Evolutionary conservation across 495 filamentous ascomycete species (phyloP).

Genomic region (Immersiella caudata): DNA sequence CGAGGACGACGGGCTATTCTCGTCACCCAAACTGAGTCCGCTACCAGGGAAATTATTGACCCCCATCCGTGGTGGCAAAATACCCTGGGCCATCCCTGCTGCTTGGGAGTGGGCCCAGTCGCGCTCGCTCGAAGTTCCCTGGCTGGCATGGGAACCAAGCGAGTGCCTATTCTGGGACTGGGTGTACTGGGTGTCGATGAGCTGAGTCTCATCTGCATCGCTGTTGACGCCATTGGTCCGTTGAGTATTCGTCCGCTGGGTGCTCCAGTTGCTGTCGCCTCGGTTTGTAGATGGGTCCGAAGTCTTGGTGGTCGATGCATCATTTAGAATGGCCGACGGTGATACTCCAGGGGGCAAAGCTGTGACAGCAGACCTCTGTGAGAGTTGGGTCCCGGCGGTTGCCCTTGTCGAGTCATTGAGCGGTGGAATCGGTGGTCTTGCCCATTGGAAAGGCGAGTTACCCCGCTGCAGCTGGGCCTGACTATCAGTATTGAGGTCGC

Average conservation of each 20-base stretch:
- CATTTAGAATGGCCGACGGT: constrained; percentile 74
- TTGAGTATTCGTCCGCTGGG: constrained; percentile 64
- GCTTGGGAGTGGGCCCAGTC: constrained; percentile 57
- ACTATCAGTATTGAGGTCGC: constrained; percentile 58
- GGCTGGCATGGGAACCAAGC: constrained; percentile 18
- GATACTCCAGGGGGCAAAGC: constrained; percentile 76
- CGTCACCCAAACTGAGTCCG: constrained; percentile 8
- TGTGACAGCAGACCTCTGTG: constrained; percentile 74
- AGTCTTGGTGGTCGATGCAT: constrained; percentile 86
- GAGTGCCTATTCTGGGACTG: constrained; percentile 41
- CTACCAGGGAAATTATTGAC: constrained; percentile 1
- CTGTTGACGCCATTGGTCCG: constrained; percentile 56
- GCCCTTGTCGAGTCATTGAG: constrained; percentile 37
- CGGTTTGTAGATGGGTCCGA: constrained; percentile 67
- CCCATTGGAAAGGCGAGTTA: constrained; percentile 36
- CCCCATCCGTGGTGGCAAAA: constrained; percentile 33
- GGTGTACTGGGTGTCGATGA: constrained; percentile 70
- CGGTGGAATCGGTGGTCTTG: constrained; percentile 19
- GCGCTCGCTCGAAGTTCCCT: constrained; percentile 42
- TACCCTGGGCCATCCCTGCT: constrained; percentile 48
- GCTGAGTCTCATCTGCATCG: constrained; percentile 48
- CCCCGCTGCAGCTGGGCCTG: constrained; percentile 40
- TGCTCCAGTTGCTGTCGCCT: constrained; percentile 56
- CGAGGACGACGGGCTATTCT: constrained; percentile 37
- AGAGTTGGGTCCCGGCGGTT: constrained; percentile 48